These are phyloP conservation scores for Kalanchoe fedtschenkoi DNA, from an alignment of 164 flowering plant genomes.

Conservation along the genomic window DNA sequence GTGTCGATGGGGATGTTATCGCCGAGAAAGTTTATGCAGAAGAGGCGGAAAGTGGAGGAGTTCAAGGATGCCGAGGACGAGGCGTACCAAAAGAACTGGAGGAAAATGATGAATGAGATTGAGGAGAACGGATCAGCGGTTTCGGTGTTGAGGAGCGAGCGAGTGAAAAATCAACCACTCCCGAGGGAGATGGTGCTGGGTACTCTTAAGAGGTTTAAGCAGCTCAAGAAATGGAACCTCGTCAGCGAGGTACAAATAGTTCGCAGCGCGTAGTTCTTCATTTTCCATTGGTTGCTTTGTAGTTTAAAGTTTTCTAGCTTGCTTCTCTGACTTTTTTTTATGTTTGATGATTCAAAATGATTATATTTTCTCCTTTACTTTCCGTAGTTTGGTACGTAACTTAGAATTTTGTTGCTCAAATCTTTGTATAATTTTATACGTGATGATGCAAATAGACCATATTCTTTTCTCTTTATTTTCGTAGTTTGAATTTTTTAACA, in stretches of 20 bases:
- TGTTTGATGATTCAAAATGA: too few relatives aligned
- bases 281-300: too few relatives aligned
- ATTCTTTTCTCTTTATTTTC: too few relatives aligned
- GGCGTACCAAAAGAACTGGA: slow-evolving; percentile 76
- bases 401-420: too few relatives aligned
- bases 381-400: too few relatives aligned
- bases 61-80: slow-evolving; percentile 85
- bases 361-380: too few relatives aligned
- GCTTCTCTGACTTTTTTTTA: too few relatives aligned
- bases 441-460: too few relatives aligned
- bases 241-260: slow-evolving; percentile 67
- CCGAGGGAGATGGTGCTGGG: slow-evolving; percentile 76
- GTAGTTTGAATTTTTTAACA: too few relatives aligned
- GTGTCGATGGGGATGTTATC: slow-evolving; percentile 73
- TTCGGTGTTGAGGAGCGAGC: slow-evolving; percentile 39
- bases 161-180: slow-evolving; percentile 35
- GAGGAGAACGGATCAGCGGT: slow-evolving; percentile 79
- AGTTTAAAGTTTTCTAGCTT: background rate
- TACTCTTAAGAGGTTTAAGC: slow-evolving; percentile 82
- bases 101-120: slow-evolving; percentile 78
- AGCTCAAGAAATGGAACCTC: slow-evolving; percentile 84
- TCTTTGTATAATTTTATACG: too few relatives aligned
- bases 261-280: background rate
- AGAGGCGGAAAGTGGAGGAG: slow-evolving; percentile 56
- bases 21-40: slow-evolving; percentile 85